A percentile compares a stretch with the other conserved stretches of the same genome.
Evolutionary conservation across 2,329 filamentous ascomycete species (phyloP).

Genomic region (Apiospora pterosperma): DNA sequence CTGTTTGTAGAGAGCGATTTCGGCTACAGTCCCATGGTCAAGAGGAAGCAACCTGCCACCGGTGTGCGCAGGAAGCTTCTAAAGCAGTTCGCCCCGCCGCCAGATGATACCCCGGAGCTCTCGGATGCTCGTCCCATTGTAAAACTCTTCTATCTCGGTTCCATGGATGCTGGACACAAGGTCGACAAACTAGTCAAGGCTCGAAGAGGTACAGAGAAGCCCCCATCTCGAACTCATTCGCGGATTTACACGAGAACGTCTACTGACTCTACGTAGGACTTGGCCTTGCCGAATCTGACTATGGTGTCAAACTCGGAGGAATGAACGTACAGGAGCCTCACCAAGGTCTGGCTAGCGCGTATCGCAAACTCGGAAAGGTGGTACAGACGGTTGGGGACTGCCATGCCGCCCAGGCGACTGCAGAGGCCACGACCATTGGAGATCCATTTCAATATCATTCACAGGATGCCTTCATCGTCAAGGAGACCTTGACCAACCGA

Average conservation of each 20-base stretch:
- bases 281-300: constrained; percentile 86
- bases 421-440: constrained; percentile 89
- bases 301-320: constrained; percentile 82
- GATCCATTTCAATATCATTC: constrained; percentile 95
- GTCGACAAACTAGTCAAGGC: constrained; percentile 92
- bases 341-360: constrained; percentile 80
- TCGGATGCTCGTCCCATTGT: constrained; percentile 85
- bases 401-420: constrained; percentile 93
- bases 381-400: constrained; percentile 93
- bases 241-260: not conserved
- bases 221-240: not conserved
- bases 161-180: constrained; percentile 97
- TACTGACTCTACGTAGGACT: constrained; percentile 57
- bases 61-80: constrained; percentile 92
- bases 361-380: constrained; percentile 90
- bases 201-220: constrained; percentile 66
- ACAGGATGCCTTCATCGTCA: constrained; percentile 93
- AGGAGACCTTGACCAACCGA: constrained; percentile 95
- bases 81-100: constrained; percentile 96
- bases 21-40: constrained; percentile 92
- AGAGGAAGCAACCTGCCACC: constrained; percentile 94
- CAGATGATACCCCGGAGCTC: constrained; percentile 94
- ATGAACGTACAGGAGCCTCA: constrained; percentile 92
- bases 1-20: constrained; percentile 99
- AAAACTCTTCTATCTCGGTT: constrained; percentile 91